These are phyloP conservation scores for Paramecium sonneborni DNA, from an alignment of 73 alveolate genomes.

Conservation along the genomic window DNA sequence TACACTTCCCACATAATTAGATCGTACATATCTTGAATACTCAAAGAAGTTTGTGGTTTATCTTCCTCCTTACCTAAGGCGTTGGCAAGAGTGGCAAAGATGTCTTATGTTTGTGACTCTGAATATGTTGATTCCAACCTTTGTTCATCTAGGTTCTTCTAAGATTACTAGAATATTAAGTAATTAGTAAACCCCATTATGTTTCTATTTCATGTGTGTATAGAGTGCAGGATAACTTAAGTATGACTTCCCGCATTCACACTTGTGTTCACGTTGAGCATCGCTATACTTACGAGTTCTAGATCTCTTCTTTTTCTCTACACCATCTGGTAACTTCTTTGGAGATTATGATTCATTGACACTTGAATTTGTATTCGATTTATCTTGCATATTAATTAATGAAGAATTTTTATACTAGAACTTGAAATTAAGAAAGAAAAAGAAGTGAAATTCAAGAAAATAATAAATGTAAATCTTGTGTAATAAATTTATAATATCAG, in stretches of 20 bases:
- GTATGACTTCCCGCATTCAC: constrained; percentile 98
- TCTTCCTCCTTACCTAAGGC: background rate
- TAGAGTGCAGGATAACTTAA: constrained; percentile 98
- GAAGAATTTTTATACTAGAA: background rate
- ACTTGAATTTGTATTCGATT: constrained; percentile 30
- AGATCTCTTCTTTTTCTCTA: constrained; percentile 50
- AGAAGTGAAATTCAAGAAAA: background rate
- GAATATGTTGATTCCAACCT: background rate
- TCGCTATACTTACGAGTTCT: constrained; percentile 67
- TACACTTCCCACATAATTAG: background rate
- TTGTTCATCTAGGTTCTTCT: constrained; percentile 19
- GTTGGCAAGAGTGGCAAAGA: constrained; percentile 1
- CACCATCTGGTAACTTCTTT: background rate
- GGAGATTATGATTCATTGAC: background rate
- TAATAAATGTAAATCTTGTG: background rate
- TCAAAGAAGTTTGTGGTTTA: background rate
- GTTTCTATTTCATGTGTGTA: constrained; percentile 97
- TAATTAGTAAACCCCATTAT: constrained; percentile 73
- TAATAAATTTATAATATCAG: background rate
- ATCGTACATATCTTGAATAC: background rate
- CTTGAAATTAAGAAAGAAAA: background rate
- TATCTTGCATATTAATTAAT: constrained; percentile 2
- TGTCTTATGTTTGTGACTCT: constrained; percentile 7
- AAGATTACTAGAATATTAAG: background rate
- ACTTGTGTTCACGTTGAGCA: constrained; percentile 78